Conservation (phyloP, 2,329 filamentous ascomycete genomes). For the Botrytis aclada region DNA sequence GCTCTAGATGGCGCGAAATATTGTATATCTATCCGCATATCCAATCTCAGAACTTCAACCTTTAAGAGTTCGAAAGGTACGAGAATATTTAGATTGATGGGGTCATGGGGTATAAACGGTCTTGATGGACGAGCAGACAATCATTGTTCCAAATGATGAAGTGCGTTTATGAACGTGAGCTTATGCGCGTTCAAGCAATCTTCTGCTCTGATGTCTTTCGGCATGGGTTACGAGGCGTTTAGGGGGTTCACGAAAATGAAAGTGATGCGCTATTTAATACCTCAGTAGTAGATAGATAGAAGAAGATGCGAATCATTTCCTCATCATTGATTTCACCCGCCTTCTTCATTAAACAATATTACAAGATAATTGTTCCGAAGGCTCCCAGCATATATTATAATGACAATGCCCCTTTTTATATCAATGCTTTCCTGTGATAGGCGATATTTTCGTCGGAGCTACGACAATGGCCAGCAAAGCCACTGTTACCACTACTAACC, state of each 20-base stretch:
- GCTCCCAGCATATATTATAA: not conserved
- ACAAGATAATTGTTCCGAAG: not conserved
- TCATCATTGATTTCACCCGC: not conserved
- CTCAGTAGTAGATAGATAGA: not conserved
- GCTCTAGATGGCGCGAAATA: not conserved
- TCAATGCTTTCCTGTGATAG: not conserved
- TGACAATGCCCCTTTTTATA: not conserved
- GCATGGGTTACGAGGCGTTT: not conserved
- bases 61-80: not conserved
- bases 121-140: not conserved
- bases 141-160: not conserved
- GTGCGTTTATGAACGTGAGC: not conserved
- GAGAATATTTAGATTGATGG: not conserved
- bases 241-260: not conserved
- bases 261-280: not conserved
- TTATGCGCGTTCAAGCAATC: not conserved
- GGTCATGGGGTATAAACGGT: not conserved
- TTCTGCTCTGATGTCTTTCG: not conserved
- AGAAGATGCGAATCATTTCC: not conserved
- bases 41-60: not conserved
- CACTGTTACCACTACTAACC: not conserved
- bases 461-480: slow-evolving; percentile 9
- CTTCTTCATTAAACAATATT: not conserved
- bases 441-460: not conserved
- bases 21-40: not conserved